Base-by-base conservation (phyloP, 169 alveolate species). In the Eimeria acervulina region DNA sequence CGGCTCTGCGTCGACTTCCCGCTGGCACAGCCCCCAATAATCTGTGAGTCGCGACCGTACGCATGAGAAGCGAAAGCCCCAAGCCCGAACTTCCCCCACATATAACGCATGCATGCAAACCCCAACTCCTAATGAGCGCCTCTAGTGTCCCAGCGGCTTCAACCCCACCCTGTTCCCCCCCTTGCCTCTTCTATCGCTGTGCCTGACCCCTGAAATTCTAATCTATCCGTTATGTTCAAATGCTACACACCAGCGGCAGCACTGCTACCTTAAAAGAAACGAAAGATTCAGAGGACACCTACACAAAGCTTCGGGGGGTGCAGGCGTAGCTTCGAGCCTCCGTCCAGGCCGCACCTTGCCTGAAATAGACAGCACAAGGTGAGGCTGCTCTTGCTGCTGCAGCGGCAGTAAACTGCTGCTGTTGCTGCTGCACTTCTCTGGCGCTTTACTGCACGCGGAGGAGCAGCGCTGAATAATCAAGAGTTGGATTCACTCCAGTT, bases 1-100 rank as follows among this genome's bases (percentile, higher is more conserved):
- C 89, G 83, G 2, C 98, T 98, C 83, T 97, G 97, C 66, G 98
- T 95, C n/a, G 98, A 94, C 95, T 97, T 97, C 28, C 98, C 99
- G 80, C 97, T 91, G n/a, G 97, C 98, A 31, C 98, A 98, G 44
- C 98, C 98, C 31, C 99, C 99, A 66, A 97, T 81, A 1, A 98
- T 68, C 68, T 97, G 59, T 28, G 97, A 96, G 19, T 13, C 21
- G n/a, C 5, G n/a, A 21, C 68, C 21, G n/a, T 21, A 4, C 68
- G 68, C 68, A 59, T 59, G 68, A 19, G 19, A 90, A 97, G 96
- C 70, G 31, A 76, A 72, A 76, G 10, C 90, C 40, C 47, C 23
- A 81, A 47, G 44, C 72, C 70, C 70, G 8, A 40, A 38, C 38
- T 63, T 8, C 40, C 40, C 1, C 4, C 44, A 12, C 78, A 23